Base-by-base conservation (phyloP, 495 filamentous ascomycete species). In the Tuber calosporum region DNA sequence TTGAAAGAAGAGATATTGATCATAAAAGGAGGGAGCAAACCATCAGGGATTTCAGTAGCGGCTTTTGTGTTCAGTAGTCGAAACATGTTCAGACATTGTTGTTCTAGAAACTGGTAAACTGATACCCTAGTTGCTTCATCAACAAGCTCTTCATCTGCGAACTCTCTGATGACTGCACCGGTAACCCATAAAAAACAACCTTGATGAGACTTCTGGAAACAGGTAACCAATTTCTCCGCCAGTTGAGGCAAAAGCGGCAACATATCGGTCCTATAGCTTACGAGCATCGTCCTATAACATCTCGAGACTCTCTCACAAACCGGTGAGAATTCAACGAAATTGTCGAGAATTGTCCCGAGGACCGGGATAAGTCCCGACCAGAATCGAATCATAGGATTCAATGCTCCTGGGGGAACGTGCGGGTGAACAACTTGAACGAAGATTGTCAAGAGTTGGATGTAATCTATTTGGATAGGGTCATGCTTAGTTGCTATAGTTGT, bases 181-280 rank as follows among this genome's bases (percentile, higher is more conserved):
- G 94, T 97, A 37, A 93, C 94, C 95, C 95, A 99, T 53, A 99
- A 84, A 85, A 99, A 98, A 82, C 94, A 97, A 30, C 95, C 96
- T 83, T 98, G 94, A 66, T 90, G 89, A 4, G 94, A 96, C 20
- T 87, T 87, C 62, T 91, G 86, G 82, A 98, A 99, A 0, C 93
- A 93, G 72, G 84, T 86, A 8, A 92, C 90, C 67, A 99, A 87
- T 82, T 94, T 93, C 73, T 93, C 89, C 34, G 96, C 95, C 79
- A 99, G 87, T 13, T 89, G 86, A 7, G 91, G 92, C 34, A 99
- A 86, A 4, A 99, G 85, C 36, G 94, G 92, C 34, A 90, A 87
- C 85, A 96, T 94, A 68, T 92, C 91, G 1, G 90, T 94, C 74
- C 96, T 87, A 83, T 97, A 98, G 1, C 93, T 97, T 72, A 97